Percentiles rank a stretch among this genome's conserved stretches.
phyloP scores from a whole-genome alignment of 345 rosid species.

The Salix viminalis region DNA sequence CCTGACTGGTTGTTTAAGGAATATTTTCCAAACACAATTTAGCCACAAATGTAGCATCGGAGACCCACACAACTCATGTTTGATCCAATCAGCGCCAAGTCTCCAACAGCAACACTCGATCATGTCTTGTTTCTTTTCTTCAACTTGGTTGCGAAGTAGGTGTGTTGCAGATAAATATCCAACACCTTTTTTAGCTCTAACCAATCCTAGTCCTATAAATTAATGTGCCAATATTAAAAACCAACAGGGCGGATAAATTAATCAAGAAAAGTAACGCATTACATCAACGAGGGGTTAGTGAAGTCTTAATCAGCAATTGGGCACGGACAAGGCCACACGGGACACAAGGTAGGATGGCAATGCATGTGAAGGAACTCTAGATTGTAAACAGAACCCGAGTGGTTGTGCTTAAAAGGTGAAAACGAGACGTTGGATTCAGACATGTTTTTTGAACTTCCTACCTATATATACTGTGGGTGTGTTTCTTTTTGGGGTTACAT shows the following conservation, averaged over 20 bases:
- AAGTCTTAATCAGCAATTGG: constrained; percentile 11
- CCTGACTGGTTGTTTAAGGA: background rate
- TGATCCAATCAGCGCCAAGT: background rate
- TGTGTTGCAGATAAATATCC: background rate
- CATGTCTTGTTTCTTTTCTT: background rate
- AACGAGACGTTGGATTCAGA: background rate
- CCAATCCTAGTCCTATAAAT: background rate
- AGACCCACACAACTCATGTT: background rate
- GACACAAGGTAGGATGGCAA: background rate
- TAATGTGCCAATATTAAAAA: background rate
- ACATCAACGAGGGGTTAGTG: background rate
- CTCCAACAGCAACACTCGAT: background rate
- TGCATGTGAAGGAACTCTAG: background rate
- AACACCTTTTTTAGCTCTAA: background rate
- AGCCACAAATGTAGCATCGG: background rate
- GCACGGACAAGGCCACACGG: background rate
- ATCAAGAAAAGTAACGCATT: background rate
- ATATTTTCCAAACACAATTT: background rate
- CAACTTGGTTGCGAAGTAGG: constrained; percentile 6
- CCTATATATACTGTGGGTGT: background rate
- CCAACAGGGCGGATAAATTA: background rate
- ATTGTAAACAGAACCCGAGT: background rate
- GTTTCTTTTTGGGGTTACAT: background rate
- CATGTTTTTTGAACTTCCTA: background rate
- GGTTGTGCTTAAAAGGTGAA: background rate